phyloP scores from a whole-genome alignment of 2,329 filamentous ascomycete species.

The Nemania abortiva region DNA sequence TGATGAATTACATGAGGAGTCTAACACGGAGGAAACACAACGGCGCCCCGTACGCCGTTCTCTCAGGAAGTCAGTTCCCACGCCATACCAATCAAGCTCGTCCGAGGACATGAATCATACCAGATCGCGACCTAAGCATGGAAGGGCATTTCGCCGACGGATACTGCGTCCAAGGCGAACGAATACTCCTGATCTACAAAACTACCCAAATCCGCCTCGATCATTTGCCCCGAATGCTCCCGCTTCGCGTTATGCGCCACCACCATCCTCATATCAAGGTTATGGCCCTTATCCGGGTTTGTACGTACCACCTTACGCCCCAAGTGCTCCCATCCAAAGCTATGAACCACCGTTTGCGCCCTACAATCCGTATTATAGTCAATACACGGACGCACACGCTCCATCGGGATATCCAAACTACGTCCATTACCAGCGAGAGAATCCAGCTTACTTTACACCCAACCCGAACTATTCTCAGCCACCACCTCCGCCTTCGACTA shows the following conservation, averaged over 20 bases:
- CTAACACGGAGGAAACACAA: no score
- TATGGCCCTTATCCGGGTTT: background rate
- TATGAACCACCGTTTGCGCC: background rate
- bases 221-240: background rate
- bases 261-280: background rate
- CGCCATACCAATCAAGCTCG: background rate
- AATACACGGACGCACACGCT: background rate
- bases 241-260: background rate
- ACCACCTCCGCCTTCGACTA: background rate
- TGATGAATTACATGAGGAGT: no score
- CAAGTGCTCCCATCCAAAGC: constrained; percentile 4
- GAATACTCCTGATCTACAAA: background rate
- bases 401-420: constrained; percentile 7
- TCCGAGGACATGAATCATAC: background rate
- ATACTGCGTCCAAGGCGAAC: constrained; percentile 3
- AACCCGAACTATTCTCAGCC: constrained; percentile 5
- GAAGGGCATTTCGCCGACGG: background rate
- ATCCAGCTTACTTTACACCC: background rate
- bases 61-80: background rate
- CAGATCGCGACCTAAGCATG: background rate
- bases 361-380: background rate
- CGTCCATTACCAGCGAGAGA: background rate
- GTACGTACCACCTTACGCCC: constrained; percentile 5
- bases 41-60: no score
- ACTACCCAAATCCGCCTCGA: background rate